Percentiles rank a stretch among this genome's conserved stretches.
phyloP scores from a whole-genome alignment of 2,329 filamentous ascomycete genomes.

The Alternaria arbusti region DNA sequence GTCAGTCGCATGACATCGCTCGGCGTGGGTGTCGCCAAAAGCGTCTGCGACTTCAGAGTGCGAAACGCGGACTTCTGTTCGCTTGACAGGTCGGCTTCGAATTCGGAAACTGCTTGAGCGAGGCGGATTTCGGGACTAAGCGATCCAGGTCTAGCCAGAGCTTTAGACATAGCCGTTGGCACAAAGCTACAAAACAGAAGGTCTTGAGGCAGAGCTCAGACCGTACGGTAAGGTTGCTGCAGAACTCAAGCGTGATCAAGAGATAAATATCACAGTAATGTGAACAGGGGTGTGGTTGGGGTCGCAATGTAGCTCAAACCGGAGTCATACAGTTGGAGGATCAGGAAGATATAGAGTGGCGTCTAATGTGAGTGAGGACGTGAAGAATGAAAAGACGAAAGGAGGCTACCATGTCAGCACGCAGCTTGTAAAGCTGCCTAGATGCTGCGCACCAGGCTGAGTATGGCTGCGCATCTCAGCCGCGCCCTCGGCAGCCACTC shows the following conservation, averaged over 20 bases:
- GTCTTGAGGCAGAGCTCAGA: too few species aligned
- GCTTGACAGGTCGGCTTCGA: constrained; percentile 11
- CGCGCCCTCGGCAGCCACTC: neutral
- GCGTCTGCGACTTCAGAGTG: neutral
- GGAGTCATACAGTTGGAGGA: too few species aligned
- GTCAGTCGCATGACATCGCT: constrained; percentile 39
- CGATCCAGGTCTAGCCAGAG: constrained; percentile 3
- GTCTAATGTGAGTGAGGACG: too few species aligned
- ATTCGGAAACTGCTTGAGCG: constrained; percentile 16
- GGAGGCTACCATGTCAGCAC: too few species aligned
- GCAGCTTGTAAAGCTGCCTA: too few species aligned
- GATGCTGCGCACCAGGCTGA: constrained; percentile 1
- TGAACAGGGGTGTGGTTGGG: too few species aligned
- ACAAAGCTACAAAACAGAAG: neutral
- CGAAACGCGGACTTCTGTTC: constrained; percentile 13
- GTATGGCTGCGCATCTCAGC: constrained; percentile 15
- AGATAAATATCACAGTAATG: too few species aligned
- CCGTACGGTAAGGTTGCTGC: too few species aligned
- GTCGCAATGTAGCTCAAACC: too few species aligned
- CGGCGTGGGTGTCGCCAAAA: neutral
- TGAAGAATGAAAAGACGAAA: neutral
- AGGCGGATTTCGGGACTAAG: constrained; percentile 21
- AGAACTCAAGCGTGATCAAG: too few species aligned
- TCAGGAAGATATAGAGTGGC: too few species aligned
- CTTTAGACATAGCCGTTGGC: constrained; percentile 3